These are phyloP conservation scores for Eutypella sp. DNA, from an alignment of 2,329 filamentous ascomycete species.

Conservation along the genomic window DNA sequence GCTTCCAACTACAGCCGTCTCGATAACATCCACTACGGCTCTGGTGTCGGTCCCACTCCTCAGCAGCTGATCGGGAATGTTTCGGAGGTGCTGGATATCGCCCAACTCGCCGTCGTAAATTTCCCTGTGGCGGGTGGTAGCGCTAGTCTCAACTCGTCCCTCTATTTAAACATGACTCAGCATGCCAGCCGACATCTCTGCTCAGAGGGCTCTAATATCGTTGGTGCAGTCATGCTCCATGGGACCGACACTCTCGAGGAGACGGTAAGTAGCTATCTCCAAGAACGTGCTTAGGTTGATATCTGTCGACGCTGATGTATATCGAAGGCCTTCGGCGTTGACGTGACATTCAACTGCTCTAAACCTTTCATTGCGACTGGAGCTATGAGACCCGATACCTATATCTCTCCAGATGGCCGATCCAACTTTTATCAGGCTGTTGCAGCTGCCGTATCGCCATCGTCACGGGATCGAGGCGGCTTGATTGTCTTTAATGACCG, in stretches of 20 bases:
- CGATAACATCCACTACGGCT: conserved; percentile 29
- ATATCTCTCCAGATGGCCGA: conserved; percentile 48
- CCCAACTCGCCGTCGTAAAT: conserved; percentile 24
- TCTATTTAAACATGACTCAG: conserved; percentile 28
- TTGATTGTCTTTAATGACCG: conserved; percentile 48
- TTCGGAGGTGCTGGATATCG: conserved; percentile 26
- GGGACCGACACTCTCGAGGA: conserved; percentile 57
- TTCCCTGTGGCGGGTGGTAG: conserved; percentile 24
- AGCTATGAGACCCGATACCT: conserved; percentile 50
- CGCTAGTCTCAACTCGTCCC: conserved; percentile 25
- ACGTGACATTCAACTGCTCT: conserved; percentile 44
- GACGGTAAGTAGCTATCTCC: conserved; percentile 24
- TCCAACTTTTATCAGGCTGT: conserved; percentile 50
- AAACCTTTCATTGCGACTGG: conserved; percentile 50
- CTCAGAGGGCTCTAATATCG: conserved; percentile 24
- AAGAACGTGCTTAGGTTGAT: not conserved
- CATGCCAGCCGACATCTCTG: conserved; percentile 28
- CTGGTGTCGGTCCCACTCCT: conserved; percentile 18
- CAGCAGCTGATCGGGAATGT: conserved; percentile 25
- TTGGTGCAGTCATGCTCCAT: conserved; percentile 28
- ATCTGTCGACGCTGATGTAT: not conserved
- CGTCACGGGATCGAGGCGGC: conserved; percentile 38
- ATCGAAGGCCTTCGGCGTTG: conserved; percentile 44
- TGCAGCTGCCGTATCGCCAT: conserved; percentile 38
- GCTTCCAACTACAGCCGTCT: conserved; percentile 29